Conservation (phyloP, 1,284 basidiomycete genomes). For the Termitomyces sp. region DNA sequence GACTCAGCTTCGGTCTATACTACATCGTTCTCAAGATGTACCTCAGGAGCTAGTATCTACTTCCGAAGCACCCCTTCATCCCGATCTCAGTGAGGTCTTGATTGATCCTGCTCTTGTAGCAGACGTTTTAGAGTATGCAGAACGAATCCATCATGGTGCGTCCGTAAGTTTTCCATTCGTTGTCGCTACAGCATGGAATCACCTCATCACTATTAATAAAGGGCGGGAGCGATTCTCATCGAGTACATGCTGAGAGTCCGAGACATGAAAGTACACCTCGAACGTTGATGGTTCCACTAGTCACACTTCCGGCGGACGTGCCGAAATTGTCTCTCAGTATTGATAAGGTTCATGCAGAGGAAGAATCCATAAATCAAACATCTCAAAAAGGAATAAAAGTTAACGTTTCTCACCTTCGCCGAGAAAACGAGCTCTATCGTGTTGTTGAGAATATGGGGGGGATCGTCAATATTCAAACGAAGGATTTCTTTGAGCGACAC, state of each 20-base stretch:
- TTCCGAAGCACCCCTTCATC: not conserved
- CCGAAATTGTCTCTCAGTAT: not conserved
- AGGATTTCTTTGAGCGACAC: slow-evolving; percentile 65
- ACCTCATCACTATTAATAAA: not conserved
- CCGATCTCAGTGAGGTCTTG: slow-evolving; percentile 5
- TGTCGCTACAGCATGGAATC: not conserved
- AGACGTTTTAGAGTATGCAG: slow-evolving; percentile 7
- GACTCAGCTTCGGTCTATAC: not conserved
- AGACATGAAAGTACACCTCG: not conserved
- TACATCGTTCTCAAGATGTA: not conserved
- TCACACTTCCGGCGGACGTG: not conserved
- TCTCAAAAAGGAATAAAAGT: slow-evolving; percentile 32
- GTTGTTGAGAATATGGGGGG: slow-evolving; percentile 61
- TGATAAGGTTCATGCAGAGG: not conserved
- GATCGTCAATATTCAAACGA: slow-evolving; percentile 57
- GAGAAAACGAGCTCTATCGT: slow-evolving; percentile 70
- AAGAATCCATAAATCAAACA: slow-evolving; percentile 5
- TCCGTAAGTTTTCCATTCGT: slow-evolving; percentile 6
- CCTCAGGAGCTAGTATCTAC: not conserved
- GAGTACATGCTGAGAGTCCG: not conserved
- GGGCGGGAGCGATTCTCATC: not conserved
- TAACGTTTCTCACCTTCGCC: slow-evolving; percentile 69
- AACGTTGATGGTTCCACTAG: not conserved
- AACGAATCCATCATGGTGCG: slow-evolving; percentile 2
- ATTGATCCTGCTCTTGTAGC: slow-evolving; percentile 19